Evolutionary conservation across 2,329 filamentous ascomycete species (phyloP), one percentile per base, ranked within the genome.

Genomic region (Allantophomopsis lycopodina): DNA sequence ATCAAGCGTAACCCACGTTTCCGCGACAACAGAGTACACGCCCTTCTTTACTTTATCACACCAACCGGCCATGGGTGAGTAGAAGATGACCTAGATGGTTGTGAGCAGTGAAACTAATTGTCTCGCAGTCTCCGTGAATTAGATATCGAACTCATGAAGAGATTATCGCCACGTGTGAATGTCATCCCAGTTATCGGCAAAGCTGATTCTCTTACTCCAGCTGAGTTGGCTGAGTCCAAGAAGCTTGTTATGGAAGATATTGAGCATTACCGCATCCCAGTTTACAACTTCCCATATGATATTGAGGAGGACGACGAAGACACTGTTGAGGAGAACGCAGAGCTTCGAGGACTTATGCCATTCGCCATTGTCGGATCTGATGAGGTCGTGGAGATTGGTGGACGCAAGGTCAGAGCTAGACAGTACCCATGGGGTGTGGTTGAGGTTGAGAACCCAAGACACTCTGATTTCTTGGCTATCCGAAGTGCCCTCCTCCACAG

Each of bases 1-100:
- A 98, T 98, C 74, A 98, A 98, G 84, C 91, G 91, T 87, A 98
- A 98, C 71, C 91, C 91, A 54, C 81, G 91, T 58, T 98, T 98
- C 82, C 82, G 91, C 59, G 91, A 98, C 69, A 96, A 98, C 70
- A 85, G 91, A 69, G 86, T 98, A 37, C 91, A 98, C 60, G 91
- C 88, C 51, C 79, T 98, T 61, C 80, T 98, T 55, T 98, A 98
- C 75, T 98, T 98, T 64, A 96, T 98, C 71, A 94, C 91, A 49
- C 91, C 91, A 36, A 98, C 91, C 46, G 91, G 91, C 55, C 87
- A 95, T 62, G 88, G 83, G 83, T 87, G 71, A 57, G 76, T 61
- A 33, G 15, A 35, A 39, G n/a, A 18, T 20, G 49, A 11, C 32
- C 14, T 11, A 14, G 20, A 33, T 32, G 17, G 6, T 16, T 30